phyloP scores from a whole-genome alignment of 345 rosid species.

The Acer campestre region DNA sequence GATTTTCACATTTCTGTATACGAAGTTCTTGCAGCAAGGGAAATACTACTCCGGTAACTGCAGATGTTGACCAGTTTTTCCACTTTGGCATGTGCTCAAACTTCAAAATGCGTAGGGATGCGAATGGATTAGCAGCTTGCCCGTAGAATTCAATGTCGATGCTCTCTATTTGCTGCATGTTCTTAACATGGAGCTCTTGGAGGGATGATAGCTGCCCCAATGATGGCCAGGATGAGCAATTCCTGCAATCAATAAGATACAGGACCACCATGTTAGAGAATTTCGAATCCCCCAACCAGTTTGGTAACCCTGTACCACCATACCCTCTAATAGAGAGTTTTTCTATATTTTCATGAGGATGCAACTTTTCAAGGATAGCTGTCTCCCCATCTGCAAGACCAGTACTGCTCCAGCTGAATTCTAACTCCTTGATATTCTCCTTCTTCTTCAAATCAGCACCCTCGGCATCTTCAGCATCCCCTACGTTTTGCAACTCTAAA shows the following conservation, averaged over 20 bases:
- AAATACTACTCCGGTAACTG: constrained; percentile 22
- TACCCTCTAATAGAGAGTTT: constrained; percentile 31
- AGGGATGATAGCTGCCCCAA: constrained; percentile 44
- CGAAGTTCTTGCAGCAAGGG: constrained; percentile 36
- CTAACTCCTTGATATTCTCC: constrained; percentile 30
- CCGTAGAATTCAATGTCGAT: constrained; percentile 22
- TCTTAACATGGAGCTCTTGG: constrained; percentile 33
- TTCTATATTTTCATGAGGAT: constrained; percentile 32
- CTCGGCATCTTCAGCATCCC: constrained; percentile 30
- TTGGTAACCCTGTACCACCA: constrained; percentile 34
- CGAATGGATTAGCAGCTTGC: constrained; percentile 15
- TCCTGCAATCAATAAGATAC: constrained; percentile 29
- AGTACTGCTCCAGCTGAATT: constrained; percentile 30
- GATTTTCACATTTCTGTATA: constrained; percentile 29
- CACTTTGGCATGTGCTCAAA: constrained; percentile 30
- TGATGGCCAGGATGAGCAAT: constrained; percentile 39
- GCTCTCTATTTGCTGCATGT: constrained; percentile 22
- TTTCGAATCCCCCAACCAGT: constrained; percentile 33
- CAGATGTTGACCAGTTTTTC: constrained; percentile 28
- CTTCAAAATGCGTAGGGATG: constrained; percentile 29
- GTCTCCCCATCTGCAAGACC: neutral
- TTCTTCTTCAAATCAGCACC: constrained; percentile 31
- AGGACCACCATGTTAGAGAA: constrained; percentile 28
- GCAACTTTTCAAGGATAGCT: constrained; percentile 34
- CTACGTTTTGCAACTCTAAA: constrained; percentile 32